A percentile compares a stretch with the other conserved stretches of the same genome.
Conservation (phyloP, 495 filamentous ascomycete genomes). For the Penicillium cinerascens region DNA sequence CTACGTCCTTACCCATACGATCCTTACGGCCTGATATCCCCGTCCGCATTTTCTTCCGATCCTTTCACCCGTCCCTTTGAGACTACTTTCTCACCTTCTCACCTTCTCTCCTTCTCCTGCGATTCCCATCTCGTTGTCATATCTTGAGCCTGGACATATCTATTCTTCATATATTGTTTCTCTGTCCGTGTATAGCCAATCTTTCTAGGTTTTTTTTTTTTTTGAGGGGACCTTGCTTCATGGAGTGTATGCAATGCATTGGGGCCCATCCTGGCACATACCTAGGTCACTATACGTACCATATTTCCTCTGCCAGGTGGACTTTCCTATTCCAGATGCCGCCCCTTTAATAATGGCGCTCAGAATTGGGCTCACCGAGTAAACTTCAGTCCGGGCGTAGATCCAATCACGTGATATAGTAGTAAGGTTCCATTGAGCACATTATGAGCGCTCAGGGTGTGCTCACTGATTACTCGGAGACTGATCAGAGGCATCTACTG, state of each 20-base stretch:
- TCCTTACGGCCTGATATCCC: slow-evolving; percentile 25
- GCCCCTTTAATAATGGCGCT: too few relatives aligned
- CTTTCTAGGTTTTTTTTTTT: neutral
- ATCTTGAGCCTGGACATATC: slow-evolving; percentile 26
- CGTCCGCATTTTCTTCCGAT: slow-evolving; percentile 2
- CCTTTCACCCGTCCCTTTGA: neutral
- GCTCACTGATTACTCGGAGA: too few relatives aligned
- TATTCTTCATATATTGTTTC: slow-evolving; percentile 16
- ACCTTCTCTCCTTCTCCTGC: neutral
- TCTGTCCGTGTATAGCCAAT: neutral
- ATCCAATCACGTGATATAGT: too few relatives aligned
- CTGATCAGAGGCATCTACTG: too few relatives aligned
- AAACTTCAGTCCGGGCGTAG: too few relatives aligned
- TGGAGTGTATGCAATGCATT: slow-evolving; percentile 12
- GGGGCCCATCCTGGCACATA: slow-evolving; percentile 2
- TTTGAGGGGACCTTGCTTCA: neutral
- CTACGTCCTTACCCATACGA: slow-evolving; percentile 23
- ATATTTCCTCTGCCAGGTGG: too few relatives aligned
- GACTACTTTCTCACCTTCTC: neutral
- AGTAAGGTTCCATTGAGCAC: too few relatives aligned
- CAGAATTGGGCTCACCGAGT: too few relatives aligned
- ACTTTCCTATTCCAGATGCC: too few relatives aligned
- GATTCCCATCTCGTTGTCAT: slow-evolving; percentile 5
- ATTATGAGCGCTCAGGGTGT: too few relatives aligned
- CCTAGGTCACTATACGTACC: too few relatives aligned